Conservation (phyloP, 2,329 filamentous ascomycete species). For the Fonsecaea monophora region DNA sequence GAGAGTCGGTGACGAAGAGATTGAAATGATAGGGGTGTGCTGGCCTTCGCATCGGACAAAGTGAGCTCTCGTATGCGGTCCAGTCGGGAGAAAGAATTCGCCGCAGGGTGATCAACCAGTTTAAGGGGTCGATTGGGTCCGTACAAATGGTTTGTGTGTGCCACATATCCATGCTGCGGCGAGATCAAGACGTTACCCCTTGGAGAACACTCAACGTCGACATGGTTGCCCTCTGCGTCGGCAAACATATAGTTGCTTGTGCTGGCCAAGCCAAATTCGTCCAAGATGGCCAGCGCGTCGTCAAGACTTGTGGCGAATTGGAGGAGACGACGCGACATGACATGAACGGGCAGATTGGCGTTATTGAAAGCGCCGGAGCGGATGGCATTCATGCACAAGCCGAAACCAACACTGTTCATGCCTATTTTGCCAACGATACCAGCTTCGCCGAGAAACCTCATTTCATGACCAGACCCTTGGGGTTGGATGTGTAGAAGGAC, state of each 20-base stretch:
- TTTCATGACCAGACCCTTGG: conserved; percentile 49
- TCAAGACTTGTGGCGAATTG: too few species aligned
- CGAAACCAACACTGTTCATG: conserved; percentile 60
- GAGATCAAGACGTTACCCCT: conserved; percentile 16
- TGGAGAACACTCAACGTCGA: conserved; percentile 17
- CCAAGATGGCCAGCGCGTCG: conserved; percentile 57
- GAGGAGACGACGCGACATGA: conserved; percentile 57
- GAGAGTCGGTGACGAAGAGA: too few species aligned
- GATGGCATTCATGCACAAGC: conserved; percentile 63
- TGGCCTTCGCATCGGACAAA: too few species aligned
- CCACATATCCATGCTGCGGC: conserved; percentile 18
- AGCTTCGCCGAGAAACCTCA: conserved; percentile 61
- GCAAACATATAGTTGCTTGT: conserved; percentile 10
- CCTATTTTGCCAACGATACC: conserved; percentile 48
- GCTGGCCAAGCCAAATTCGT: conserved; percentile 12
- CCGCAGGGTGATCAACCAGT: conserved; percentile 20
- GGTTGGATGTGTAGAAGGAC: conserved; percentile 57
- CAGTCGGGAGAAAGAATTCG: conserved; percentile 15
- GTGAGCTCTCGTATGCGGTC: too few species aligned
- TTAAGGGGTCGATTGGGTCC: conserved; percentile 13
- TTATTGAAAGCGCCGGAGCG: conserved; percentile 58
- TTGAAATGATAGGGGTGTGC: too few species aligned
- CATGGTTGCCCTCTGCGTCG: conserved; percentile 5
- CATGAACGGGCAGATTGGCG: conserved; percentile 64
- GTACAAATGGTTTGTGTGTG: conserved; percentile 26